Evolutionary conservation across 176 grass and related monocot species (phyloP).

Genomic region (bread wheat (Triticum aestivum)): DNA sequence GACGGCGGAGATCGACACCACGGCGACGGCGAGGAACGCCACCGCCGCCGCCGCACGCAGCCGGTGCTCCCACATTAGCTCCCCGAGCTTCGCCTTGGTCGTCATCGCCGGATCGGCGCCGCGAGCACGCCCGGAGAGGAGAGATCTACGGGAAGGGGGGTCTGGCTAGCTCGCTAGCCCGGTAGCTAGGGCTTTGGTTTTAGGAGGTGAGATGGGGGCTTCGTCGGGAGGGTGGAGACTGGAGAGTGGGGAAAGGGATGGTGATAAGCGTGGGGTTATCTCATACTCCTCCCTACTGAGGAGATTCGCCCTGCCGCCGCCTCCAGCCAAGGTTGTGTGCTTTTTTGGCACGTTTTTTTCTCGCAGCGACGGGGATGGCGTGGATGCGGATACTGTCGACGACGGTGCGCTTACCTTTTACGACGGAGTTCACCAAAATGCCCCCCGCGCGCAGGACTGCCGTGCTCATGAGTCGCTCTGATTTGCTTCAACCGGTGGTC

Average conservation of each 20-base stretch:
- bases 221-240: not conserved
- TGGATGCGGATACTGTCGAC: not conserved
- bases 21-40: constrained; percentile 45
- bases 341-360: constrained; percentile 18
- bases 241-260: constrained; percentile 30
- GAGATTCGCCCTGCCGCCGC: constrained; percentile 62
- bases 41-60: constrained; percentile 42
- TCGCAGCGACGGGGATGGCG: constrained; percentile 7
- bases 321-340: constrained; percentile 39
- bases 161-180: not conserved
- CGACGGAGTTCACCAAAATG: not conserved
- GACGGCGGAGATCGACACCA: constrained; percentile 49
- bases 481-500: too few species aligned
- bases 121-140: not conserved
- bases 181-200: constrained; percentile 12
- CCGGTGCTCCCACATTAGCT: constrained; percentile 60
- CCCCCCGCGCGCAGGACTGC: not conserved
- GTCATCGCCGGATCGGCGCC: constrained; percentile 33
- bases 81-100: constrained; percentile 41
- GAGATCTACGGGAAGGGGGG: constrained; percentile 22
- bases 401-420: not conserved
- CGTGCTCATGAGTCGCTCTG: too few species aligned
- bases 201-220: not conserved
- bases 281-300: not conserved
- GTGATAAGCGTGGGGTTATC: constrained; percentile 32